phyloP scores from a whole-genome alignment of 2,329 filamentous ascomycete genomes.

The Fusarium anthophilum region DNA sequence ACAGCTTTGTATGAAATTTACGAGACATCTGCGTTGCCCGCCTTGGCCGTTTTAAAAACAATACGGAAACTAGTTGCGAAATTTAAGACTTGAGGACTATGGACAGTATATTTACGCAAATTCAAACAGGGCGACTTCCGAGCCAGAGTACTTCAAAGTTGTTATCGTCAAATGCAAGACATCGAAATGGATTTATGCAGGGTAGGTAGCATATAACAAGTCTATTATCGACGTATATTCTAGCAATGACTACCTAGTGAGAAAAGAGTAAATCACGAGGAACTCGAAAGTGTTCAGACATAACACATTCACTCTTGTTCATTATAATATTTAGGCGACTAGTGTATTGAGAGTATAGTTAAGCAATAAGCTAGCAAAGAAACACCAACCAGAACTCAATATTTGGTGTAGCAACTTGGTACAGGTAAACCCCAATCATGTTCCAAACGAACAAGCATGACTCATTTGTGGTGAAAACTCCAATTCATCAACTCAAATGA shows the following conservation, averaged over 20 bases:
- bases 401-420: neutral
- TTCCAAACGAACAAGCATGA: neutral
- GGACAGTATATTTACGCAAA: neutral
- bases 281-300: too few species aligned
- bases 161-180: neutral
- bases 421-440: neutral
- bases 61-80: neutral
- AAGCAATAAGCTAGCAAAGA: neutral
- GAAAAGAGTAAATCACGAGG: neutral
- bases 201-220: too few species aligned
- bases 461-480: neutral
- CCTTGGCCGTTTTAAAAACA: neutral
- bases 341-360: neutral
- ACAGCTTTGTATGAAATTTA: too few species aligned
- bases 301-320: neutral
- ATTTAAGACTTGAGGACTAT: neutral
- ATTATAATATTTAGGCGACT: too few species aligned
- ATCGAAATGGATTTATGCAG: neutral
- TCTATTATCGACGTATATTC: neutral
- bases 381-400: slow-evolving; percentile 9
- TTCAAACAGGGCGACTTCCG: neutral
- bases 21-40: too few species aligned
- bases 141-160: neutral
- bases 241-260: neutral
- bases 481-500: neutral